These are phyloP conservation scores for Naematelia encephala DNA, from an alignment of 768 basidiomycete genomes.

Conservation along the genomic window DNA sequence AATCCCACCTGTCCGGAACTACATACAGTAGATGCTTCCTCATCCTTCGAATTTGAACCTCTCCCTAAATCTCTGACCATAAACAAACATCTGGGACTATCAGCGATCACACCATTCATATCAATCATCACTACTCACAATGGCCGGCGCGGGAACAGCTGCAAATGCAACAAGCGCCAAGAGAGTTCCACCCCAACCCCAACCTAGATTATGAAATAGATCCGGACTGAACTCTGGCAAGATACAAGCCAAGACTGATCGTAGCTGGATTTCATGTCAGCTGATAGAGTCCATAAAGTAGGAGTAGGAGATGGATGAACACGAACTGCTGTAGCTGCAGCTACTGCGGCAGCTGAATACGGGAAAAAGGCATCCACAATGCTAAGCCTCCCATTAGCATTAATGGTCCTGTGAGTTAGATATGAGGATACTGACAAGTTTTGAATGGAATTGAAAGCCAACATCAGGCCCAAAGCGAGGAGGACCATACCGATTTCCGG, in stretches of 20 bases:
- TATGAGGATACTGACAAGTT: slow-evolving; percentile 35
- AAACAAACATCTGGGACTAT: slow-evolving; percentile 24
- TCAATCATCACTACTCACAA: slow-evolving; percentile 28
- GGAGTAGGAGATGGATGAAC: background rate
- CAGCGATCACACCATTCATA: too few relatives aligned
- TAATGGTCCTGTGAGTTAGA: background rate
- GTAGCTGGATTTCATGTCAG: slow-evolving; percentile 19
- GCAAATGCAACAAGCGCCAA: slow-evolving; percentile 32
- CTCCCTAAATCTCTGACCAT: slow-evolving; percentile 20
- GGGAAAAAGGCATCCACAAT: slow-evolving; percentile 48
- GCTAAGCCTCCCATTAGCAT: slow-evolving; percentile 15
- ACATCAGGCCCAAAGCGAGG: slow-evolving; percentile 34
- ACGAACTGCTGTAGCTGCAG: slow-evolving; percentile 36
- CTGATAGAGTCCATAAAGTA: background rate
- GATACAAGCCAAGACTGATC: slow-evolving; percentile 35
- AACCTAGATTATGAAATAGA: slow-evolving; percentile 38
- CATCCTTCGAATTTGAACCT: slow-evolving; percentile 26
- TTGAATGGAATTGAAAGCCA: slow-evolving; percentile 45
- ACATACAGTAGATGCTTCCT: background rate
- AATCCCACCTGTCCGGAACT: too few relatives aligned
- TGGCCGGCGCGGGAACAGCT: slow-evolving; percentile 36
- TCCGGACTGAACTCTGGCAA: slow-evolving; percentile 37
- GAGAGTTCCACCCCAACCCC: slow-evolving; percentile 44
- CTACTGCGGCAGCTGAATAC: slow-evolving; percentile 44
- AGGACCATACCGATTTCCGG: slow-evolving; percentile 34